These are phyloP conservation scores for Acer yangbiense DNA, from an alignment of 345 rosid genomes.

Conservation along the genomic window DNA sequence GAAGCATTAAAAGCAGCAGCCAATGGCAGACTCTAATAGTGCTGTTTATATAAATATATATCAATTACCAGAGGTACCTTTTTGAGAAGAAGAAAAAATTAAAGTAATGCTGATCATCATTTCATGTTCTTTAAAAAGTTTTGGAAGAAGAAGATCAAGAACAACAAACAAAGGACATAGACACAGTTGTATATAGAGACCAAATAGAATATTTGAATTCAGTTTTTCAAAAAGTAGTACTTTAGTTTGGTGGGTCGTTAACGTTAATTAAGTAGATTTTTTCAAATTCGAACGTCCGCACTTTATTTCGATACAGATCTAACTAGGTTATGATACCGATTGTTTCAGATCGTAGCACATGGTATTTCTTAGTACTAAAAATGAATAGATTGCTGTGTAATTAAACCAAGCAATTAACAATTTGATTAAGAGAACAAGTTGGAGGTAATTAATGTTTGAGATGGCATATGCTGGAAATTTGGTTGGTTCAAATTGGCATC, in stretches of 20 bases:
- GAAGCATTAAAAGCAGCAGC: background rate
- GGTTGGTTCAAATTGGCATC: constrained; percentile 37
- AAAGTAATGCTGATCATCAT: constrained; percentile 3
- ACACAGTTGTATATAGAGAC: constrained; percentile 4
- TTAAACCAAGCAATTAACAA: background rate
- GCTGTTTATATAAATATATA: background rate
- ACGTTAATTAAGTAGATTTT: no score
- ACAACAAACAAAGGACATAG: background rate
- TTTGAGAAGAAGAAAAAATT: background rate
- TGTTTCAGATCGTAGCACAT: no score
- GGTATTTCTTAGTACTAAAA: no score
- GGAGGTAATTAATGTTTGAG: background rate
- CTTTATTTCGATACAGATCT: no score
- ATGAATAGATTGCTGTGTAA: no score
- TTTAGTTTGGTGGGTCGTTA: background rate
- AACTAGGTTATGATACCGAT: no score
- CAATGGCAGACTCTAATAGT: background rate
- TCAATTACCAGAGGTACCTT: background rate
- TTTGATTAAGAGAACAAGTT: background rate
- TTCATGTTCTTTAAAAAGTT: background rate
- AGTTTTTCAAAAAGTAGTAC: background rate
- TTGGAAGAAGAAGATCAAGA: background rate
- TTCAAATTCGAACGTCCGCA: no score
- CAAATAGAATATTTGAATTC: background rate
- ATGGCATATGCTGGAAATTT: constrained; percentile 29